Evolutionary conservation across 495 filamentous ascomycete genomes (phyloP).

Genomic region (Ramalina intermedia): DNA sequence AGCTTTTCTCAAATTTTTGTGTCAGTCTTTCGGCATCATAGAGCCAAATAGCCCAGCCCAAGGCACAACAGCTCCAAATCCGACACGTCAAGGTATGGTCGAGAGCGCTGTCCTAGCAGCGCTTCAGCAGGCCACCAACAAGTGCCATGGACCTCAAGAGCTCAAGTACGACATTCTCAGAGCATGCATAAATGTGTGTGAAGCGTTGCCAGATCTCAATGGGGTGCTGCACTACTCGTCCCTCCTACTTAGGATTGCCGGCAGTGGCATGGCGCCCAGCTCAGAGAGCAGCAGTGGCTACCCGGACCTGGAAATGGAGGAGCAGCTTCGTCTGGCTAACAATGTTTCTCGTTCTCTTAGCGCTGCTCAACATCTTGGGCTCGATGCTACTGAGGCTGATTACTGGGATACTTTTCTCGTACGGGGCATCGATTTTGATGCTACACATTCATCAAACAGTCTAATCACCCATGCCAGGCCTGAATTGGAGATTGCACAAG

Average conservation of each 20-base stretch:
- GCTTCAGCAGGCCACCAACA: slow-evolving; percentile 33
- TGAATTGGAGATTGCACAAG: slow-evolving; percentile 50
- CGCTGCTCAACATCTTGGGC: slow-evolving; percentile 57
- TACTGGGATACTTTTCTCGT: slow-evolving; percentile 97
- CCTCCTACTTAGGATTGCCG: slow-evolving; percentile 65
- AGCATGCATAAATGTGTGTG: slow-evolving; percentile 76
- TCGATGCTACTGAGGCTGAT: slow-evolving; percentile 53
- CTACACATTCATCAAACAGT: slow-evolving; percentile 34
- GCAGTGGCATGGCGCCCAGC: slow-evolving; percentile 59
- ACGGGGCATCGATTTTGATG: slow-evolving; percentile 57
- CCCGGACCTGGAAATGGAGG: slow-evolving; percentile 59
- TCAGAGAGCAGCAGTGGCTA: slow-evolving; percentile 45
- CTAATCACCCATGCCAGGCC: slow-evolving; percentile 58
- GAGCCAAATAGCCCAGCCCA: background rate
- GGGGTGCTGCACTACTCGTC: slow-evolving; percentile 78
- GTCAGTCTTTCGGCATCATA: slow-evolving; percentile 16
- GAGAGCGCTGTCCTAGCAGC: slow-evolving; percentile 38
- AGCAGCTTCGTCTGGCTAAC: slow-evolving; percentile 64
- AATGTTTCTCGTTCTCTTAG: slow-evolving; percentile 75
- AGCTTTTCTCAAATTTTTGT: slow-evolving; percentile 15
- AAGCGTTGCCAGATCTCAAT: slow-evolving; percentile 82
- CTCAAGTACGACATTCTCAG: slow-evolving; percentile 76
- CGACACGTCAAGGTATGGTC: background rate
- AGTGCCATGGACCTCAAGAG: slow-evolving; percentile 48
- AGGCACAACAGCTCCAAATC: slow-evolving; percentile 1